Conservation (phyloP, 2,329 filamentous ascomycete species). For the Diaporthe amygdali region DNA sequence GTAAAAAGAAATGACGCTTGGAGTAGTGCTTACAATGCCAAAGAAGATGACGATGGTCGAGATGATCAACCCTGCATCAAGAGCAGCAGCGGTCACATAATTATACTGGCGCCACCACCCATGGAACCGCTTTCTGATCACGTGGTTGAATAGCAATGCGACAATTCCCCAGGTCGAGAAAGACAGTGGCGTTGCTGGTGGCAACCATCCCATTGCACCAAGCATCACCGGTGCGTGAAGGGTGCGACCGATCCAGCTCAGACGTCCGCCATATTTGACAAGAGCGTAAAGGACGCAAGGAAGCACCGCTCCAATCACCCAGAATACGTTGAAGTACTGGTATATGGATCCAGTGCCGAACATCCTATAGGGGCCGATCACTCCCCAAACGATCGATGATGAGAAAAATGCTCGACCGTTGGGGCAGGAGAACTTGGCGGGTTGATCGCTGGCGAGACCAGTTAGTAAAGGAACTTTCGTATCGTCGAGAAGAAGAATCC, state of each 20-base stretch:
- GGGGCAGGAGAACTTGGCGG: conserved; percentile 49
- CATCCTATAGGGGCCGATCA: conserved; percentile 61
- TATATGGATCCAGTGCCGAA: conserved; percentile 60
- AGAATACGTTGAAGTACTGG: conserved; percentile 56
- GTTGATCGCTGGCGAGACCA: conserved; percentile 43
- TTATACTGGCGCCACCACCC: conserved; percentile 65
- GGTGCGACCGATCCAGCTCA: conserved; percentile 45
- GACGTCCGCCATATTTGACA: conserved; percentile 32
- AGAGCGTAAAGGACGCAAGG: conserved; percentile 53
- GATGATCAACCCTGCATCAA: conserved; percentile 45
- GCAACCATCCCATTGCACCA: conserved; percentile 57
- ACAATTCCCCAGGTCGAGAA: conserved; percentile 64
- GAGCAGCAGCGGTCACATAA: conserved; percentile 45
- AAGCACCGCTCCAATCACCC: conserved; percentile 53
- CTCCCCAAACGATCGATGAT: conserved; percentile 60
- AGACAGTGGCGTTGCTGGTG: conserved; percentile 64
- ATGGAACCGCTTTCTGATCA: conserved; percentile 55
- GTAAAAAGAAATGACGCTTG: not conserved
- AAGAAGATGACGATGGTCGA: conserved; percentile 44
- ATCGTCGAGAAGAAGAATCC: too few relatives aligned
- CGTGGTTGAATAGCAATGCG: conserved; percentile 63
- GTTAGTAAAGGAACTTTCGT: conserved; percentile 37
- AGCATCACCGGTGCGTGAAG: conserved; percentile 64
- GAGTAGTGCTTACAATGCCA: conserved; percentile 30
- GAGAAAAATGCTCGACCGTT: conserved; percentile 54